Percentiles rank a stretch among this genome's conserved stretches.
Evolutionary conservation across 805 yeast species (phyloP).

Genomic region (Teunomyces funiuensis): DNA sequence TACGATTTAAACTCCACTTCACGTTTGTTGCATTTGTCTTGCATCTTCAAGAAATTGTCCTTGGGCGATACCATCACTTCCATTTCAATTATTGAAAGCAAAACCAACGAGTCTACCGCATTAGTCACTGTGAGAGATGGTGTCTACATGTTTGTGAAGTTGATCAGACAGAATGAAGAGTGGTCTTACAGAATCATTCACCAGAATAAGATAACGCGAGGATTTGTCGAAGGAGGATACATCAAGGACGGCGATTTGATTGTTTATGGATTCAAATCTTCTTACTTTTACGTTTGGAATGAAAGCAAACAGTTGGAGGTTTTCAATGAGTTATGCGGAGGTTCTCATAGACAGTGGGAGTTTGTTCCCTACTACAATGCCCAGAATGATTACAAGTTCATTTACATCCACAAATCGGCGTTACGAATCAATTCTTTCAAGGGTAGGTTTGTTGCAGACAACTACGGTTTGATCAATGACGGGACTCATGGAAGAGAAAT

Average conservation of each 20-base stretch:
- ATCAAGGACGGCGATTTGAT: constrained; percentile 46
- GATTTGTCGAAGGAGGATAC: constrained; percentile 77
- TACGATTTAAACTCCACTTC: constrained; percentile 37
- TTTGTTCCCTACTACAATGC: constrained; percentile 27
- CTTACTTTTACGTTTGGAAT: constrained; percentile 76
- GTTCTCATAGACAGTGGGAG: constrained; percentile 85
- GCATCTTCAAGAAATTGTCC: constrained; percentile 47
- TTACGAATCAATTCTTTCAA: constrained; percentile 36
- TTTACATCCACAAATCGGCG: constrained; percentile 56
- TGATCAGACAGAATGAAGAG: constrained; percentile 15
- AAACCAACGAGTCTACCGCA: constrained; percentile 18
- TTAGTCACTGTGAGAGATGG: constrained; percentile 68
- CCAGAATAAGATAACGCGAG: constrained; percentile 66
- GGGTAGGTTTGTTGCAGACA: constrained; percentile 16
- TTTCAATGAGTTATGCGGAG: constrained; percentile 77
- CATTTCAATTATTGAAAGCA: constrained; percentile 37
- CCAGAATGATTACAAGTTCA: constrained; percentile 41
- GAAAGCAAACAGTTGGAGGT: constrained; percentile 74
- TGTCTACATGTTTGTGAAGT: constrained; percentile 45
- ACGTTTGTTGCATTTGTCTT: constrained; percentile 4
- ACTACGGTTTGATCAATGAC: constrained; percentile 33
- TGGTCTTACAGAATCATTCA: constrained; percentile 35
- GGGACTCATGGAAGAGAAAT: constrained; percentile 95
- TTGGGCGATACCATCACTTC: constrained; percentile 72
- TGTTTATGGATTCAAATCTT: constrained; percentile 81